Conservation (phyloP, 805 yeast genomes). For the Lipomyces orientalis region DNA sequence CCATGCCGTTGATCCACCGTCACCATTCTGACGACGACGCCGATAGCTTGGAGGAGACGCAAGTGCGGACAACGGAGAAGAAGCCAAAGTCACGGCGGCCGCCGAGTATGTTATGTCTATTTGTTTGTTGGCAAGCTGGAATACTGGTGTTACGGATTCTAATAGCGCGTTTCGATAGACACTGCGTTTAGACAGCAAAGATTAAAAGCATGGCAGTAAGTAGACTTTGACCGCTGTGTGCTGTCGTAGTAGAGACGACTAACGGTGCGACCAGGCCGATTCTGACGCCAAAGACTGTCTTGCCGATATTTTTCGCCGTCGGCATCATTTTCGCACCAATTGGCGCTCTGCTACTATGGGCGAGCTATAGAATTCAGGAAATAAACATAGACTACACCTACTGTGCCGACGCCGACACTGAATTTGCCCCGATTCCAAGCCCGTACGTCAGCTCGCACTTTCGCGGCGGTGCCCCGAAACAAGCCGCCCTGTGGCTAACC, state of each 20-base stretch:
- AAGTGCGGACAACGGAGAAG: slow-evolving; percentile 37
- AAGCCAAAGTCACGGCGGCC: slow-evolving; percentile 50
- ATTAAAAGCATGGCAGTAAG: slow-evolving; percentile 66
- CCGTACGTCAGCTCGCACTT: slow-evolving; percentile 68
- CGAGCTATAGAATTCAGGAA: slow-evolving; percentile 79
- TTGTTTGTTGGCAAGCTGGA: neutral
- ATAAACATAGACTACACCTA: slow-evolving; percentile 74
- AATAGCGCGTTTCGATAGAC: slow-evolving; percentile 30
- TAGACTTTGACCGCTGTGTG: neutral
- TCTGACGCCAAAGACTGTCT: slow-evolving; percentile 86
- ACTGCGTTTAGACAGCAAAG: slow-evolving; percentile 60
- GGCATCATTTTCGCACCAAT: slow-evolving; percentile 87
- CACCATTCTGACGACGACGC: slow-evolving; percentile 21
- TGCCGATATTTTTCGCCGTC: slow-evolving; percentile 76
- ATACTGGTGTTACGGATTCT: neutral
- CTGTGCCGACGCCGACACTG: slow-evolving; percentile 62
- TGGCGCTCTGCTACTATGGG: slow-evolving; percentile 80
- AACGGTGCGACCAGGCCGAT: slow-evolving; percentile 60
- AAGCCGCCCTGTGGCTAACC: slow-evolving; percentile 39
- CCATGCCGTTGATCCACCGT: slow-evolving; percentile 31
- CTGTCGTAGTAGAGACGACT: neutral
- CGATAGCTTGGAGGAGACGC: slow-evolving; percentile 35
- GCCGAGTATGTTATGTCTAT: slow-evolving; percentile 41
- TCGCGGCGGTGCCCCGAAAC: slow-evolving; percentile 47
- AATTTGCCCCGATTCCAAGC: slow-evolving; percentile 60